Evolutionary conservation across 1,139 yeast species (phyloP).

Genomic region (Zygotorulaspora mrakii): DNA sequence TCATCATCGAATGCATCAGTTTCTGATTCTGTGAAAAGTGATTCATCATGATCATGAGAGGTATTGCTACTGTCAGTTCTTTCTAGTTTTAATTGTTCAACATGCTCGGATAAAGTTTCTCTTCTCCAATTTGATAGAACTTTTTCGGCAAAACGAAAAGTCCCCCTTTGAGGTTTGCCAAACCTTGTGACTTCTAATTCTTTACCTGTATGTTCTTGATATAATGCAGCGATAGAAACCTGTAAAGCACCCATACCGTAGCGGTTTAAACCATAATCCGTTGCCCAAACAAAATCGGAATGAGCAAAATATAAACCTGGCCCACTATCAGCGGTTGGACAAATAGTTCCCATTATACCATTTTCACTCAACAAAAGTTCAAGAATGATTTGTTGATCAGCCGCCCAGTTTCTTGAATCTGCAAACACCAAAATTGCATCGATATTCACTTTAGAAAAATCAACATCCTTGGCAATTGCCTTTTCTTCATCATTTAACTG

Average conservation of each 20-base stretch:
- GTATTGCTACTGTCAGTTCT: constrained; percentile 23
- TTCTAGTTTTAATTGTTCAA: constrained; percentile 47
- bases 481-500: constrained; percentile 68
- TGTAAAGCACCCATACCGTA: constrained; percentile 91
- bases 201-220: constrained; percentile 74
- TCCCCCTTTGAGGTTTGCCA: constrained; percentile 83
- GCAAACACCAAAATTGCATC: constrained; percentile 79
- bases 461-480: constrained; percentile 52
- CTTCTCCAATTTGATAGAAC: constrained; percentile 74
- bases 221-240: constrained; percentile 77
- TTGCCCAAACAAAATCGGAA: constrained; percentile 86
- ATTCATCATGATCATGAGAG: constrained; percentile 9
- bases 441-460: constrained; percentile 58
- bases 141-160: constrained; percentile 74
- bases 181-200: constrained; percentile 73
- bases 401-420: constrained; percentile 85
- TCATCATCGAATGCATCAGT: constrained; percentile 18
- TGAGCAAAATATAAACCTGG: constrained; percentile 83
- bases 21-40: constrained; percentile 14
- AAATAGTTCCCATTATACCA: constrained; percentile 79
- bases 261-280: constrained; percentile 71
- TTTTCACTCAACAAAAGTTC: constrained; percentile 68
- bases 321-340: constrained; percentile 67
- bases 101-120: constrained; percentile 69
- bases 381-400: constrained; percentile 80